A percentile compares a stretch with the other conserved stretches of the same genome.
phyloP scores from a whole-genome alignment of 2,329 filamentous ascomycete species.

The Aureobasidium sp. region DNA sequence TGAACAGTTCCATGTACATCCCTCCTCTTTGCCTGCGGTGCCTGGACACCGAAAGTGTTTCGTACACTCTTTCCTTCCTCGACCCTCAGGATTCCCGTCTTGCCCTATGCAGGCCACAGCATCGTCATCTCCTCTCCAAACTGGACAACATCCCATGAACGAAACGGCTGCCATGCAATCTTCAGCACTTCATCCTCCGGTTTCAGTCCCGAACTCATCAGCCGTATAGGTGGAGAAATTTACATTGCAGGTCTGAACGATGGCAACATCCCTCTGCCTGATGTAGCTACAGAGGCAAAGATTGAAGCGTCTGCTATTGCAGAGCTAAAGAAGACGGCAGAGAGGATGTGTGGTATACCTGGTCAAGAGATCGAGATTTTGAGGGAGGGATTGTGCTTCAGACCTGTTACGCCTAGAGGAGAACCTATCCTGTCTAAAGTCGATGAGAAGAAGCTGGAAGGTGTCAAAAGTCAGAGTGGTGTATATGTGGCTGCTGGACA shows the following conservation, averaged over 20 bases:
- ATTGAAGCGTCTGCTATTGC: slow-evolving; percentile 44
- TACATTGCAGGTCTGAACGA: slow-evolving; percentile 70
- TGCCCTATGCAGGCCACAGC: slow-evolving; percentile 63
- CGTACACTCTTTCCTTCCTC: slow-evolving; percentile 55
- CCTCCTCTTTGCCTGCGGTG: slow-evolving; percentile 61
- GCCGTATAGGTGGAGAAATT: slow-evolving; percentile 58
- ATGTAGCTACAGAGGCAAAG: slow-evolving; percentile 32
- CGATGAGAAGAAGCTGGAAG: slow-evolving; percentile 46
- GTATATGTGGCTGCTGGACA: slow-evolving; percentile 67
- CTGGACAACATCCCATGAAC: slow-evolving; percentile 42
- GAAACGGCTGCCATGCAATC: slow-evolving; percentile 55
- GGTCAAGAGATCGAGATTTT: slow-evolving; percentile 54
- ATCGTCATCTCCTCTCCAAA: slow-evolving; percentile 58
- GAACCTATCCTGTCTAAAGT: slow-evolving; percentile 57
- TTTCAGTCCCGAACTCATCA: slow-evolving; percentile 67
- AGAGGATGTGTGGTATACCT: slow-evolving; percentile 41
- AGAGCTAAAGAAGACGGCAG: slow-evolving; percentile 45
- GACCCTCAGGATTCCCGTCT: slow-evolving; percentile 48
- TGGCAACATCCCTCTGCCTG: slow-evolving; percentile 42
- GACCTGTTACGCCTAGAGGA: slow-evolving; percentile 60
- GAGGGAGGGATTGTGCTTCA: slow-evolving; percentile 63
- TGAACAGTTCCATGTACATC: slow-evolving; percentile 53
- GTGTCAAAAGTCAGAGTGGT: slow-evolving; percentile 50
- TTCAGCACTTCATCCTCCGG: slow-evolving; percentile 54
- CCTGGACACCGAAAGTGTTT: slow-evolving; percentile 66